Evolutionary conservation across 805 yeast genomes (phyloP).

Genomic region (Starmerella roubikii): DNA sequence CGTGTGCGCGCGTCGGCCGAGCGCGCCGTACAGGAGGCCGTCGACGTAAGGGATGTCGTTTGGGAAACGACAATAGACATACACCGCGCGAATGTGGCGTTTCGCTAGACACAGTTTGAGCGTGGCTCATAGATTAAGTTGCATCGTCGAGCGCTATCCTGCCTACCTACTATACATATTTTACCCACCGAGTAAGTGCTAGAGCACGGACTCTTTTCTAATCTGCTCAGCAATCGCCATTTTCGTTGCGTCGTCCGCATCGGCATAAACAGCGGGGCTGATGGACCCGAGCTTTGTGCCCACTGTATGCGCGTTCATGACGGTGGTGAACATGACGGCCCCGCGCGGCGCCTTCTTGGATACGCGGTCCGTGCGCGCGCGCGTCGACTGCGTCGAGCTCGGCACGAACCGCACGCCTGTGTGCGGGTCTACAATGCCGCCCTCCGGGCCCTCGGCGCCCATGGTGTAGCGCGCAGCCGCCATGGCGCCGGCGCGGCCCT

Average conservation of each 20-base stretch:
- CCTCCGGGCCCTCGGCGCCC: background rate
- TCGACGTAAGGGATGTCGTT: slow-evolving; percentile 20
- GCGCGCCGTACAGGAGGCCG: slow-evolving; percentile 18
- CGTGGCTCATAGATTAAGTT: too few species aligned
- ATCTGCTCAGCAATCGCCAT: slow-evolving; percentile 7
- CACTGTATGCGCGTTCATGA: slow-evolving; percentile 5
- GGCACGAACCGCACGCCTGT: slow-evolving; percentile 76
- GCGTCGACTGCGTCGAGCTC: slow-evolving; percentile 55
- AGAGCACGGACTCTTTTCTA: background rate
- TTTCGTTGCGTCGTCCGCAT: slow-evolving; percentile 29
- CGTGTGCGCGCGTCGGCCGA: slow-evolving; percentile 25
- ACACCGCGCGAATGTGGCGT: slow-evolving; percentile 13
- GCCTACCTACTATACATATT: too few species aligned
- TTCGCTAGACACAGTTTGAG: background rate
- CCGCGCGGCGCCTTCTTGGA: slow-evolving; percentile 2
- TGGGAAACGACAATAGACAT: slow-evolving; percentile 30
- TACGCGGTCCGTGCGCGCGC: slow-evolving; percentile 17
- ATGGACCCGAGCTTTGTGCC: slow-evolving; percentile 1
- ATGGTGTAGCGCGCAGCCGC: background rate
- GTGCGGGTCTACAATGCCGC: slow-evolving; percentile 49
- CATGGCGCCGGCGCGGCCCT: slow-evolving; percentile 31
- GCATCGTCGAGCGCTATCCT: too few species aligned
- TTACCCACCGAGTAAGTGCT: too few species aligned
- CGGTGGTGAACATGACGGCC: slow-evolving; percentile 14
- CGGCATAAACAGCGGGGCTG: slow-evolving; percentile 20